Evolutionary conservation across 164 flowering plant species (phyloP).

Genomic region (Vitis rotundifolia): DNA sequence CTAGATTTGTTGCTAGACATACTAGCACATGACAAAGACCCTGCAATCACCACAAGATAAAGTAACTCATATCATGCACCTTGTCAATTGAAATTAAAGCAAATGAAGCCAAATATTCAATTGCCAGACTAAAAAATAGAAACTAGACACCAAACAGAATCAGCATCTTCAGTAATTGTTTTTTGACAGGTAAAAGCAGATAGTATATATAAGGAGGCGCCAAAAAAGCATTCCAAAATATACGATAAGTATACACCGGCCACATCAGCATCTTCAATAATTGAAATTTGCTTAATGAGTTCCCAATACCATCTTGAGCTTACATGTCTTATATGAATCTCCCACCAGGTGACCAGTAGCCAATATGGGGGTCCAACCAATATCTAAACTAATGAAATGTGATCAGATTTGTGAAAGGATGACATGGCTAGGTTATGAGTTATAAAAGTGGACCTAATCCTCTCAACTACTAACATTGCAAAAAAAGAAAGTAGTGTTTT

Average conservation of each 20-base stretch:
- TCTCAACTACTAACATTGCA: too few species aligned
- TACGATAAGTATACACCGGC: too few species aligned
- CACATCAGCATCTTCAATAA: too few species aligned
- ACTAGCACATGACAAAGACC: slow-evolving; percentile 15
- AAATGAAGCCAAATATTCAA: background rate
- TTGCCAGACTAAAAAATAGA: background rate
- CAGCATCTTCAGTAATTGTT: background rate
- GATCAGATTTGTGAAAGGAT: background rate
- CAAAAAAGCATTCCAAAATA: too few species aligned
- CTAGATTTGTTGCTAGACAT: slow-evolving; percentile 10
- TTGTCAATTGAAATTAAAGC: background rate
- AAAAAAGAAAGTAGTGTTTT: too few species aligned
- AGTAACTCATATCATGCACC: background rate
- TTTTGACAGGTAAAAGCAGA: background rate
- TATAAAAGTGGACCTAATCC: too few species aligned
- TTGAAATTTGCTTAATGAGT: background rate
- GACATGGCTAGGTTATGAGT: too few species aligned
- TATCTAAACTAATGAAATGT: background rate
- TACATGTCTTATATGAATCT: background rate
- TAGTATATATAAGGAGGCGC: too few species aligned
- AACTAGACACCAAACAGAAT: background rate
- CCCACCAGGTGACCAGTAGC: background rate
- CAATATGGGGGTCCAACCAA: background rate
- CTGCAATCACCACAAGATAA: slow-evolving; percentile 10
- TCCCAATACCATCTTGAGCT: background rate